Base-by-base conservation (phyloP, 2,329 filamentous ascomycete genomes). In the Thermomyces lanuginosus region DNA sequence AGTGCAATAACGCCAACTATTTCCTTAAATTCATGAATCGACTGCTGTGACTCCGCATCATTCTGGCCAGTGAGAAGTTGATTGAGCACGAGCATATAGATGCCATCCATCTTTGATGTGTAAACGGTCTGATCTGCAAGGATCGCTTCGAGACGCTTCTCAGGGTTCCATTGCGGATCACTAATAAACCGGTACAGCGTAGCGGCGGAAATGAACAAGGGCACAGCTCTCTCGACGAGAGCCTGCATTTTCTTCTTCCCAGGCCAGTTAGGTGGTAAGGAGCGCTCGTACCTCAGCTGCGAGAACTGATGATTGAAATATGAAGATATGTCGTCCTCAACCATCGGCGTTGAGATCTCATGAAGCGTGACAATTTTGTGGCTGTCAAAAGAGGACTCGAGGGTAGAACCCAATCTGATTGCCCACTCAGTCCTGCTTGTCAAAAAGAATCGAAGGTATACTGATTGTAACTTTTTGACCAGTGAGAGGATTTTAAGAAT, bases 131-230 rank as follows among this genome's bases (percentile, higher is more conserved):
- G 10, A 13, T 26, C 21, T 6, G 11, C 21, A 7, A 14, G 8
- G n/a, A 22, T 22, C 5, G 13, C 4, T 23, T 23, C 21, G 6
- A 22, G 21, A 11, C 12, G 12, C 8, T 22, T 14, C 21, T 22
- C 21, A 12, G 21, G 21, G 9, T 14, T 22, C 14, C 25, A 29
- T 22, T 12, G 13, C 11, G 21, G 37, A 27, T 19, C 10, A 12
- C 18, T 16, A 13, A 49, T 25, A 31, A 41, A 44, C 2, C 40
- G 44, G 35, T 36, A 49, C 12, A 41, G 22, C 3, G 45, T 49
- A 5, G 37, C 33, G 4, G 37, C 41, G 30, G 21, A 11, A 14
- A 22, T 22, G 21, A 22, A 22, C n/a, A 22, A 14, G 9, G 11
- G 21, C 15, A 11, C 23, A n/a, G 49, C 32, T 23, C 43, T 39